Conservation (phyloP, 1,139 yeast species). For the Yamadazyma kanchanaburiensis region DNA sequence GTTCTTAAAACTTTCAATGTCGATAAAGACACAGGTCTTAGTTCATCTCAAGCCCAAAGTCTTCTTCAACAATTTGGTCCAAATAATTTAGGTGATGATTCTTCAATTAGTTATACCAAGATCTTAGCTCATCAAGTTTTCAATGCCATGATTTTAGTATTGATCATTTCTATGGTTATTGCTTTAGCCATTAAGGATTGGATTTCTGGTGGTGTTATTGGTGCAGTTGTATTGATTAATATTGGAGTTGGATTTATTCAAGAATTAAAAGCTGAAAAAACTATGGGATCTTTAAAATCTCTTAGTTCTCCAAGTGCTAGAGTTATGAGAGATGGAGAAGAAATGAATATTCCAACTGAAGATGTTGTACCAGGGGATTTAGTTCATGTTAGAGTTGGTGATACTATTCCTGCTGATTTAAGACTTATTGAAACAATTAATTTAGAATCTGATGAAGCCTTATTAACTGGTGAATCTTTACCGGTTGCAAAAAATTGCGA, state of each 20-base stretch:
- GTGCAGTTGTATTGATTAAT: constrained; percentile 64
- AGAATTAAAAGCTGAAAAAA: constrained; percentile 71
- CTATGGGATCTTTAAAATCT: constrained; percentile 72
- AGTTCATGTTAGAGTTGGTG: constrained; percentile 66
- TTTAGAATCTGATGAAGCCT: constrained; percentile 78
- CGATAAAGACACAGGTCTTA: constrained; percentile 46
- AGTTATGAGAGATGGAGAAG: constrained; percentile 63
- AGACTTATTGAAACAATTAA: constrained; percentile 60
- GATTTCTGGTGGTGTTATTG: constrained; percentile 83
- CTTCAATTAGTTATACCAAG: constrained; percentile 50
- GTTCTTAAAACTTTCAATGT: constrained; percentile 20
- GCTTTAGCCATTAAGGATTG: constrained; percentile 75
- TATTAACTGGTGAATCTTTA: constrained; percentile 76
- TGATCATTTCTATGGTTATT: constrained; percentile 70
- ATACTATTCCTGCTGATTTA: constrained; percentile 76
- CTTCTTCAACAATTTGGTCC: constrained; percentile 41
- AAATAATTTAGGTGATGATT: constrained; percentile 61
- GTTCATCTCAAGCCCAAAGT: constrained; percentile 29
- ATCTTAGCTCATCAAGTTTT: constrained; percentile 69
- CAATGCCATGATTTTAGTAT: constrained; percentile 78
- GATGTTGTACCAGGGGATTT: constrained; percentile 81
- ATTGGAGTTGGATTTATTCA: constrained; percentile 69
- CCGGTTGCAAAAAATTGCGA: constrained; percentile 62
- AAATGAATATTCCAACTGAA: constrained; percentile 56
- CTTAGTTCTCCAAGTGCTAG: constrained; percentile 73